Percentiles rank a stretch among this genome's conserved stretches.
These are phyloP conservation scores for Ramaria sp. DNA, from an alignment of 768 basidiomycete species.

Conservation along the genomic window DNA sequence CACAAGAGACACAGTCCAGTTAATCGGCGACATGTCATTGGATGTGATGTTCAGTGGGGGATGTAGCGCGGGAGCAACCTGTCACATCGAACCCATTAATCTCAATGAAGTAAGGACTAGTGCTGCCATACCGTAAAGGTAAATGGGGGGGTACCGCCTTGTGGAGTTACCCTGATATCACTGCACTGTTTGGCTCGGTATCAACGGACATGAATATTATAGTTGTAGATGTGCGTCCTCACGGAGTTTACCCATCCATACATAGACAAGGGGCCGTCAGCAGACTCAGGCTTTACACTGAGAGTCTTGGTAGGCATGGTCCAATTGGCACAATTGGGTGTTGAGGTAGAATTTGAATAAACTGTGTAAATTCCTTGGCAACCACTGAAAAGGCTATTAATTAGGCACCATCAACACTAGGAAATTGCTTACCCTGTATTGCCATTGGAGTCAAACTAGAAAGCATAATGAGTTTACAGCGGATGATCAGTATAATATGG, in stretches of 20 bases:
- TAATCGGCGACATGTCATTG: constrained; percentile 29
- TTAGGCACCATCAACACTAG: neutral
- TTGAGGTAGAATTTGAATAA: constrained; percentile 29
- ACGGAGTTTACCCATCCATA: constrained; percentile 40
- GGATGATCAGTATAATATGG: neutral
- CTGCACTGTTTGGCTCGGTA: constrained; percentile 33
- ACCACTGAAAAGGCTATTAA: constrained; percentile 25
- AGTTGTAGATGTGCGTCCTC: neutral
- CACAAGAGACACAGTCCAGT: constrained; percentile 45
- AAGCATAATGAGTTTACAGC: neutral
- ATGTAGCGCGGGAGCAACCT: constrained; percentile 52
- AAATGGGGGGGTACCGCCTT: neutral
- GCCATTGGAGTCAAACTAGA: constrained; percentile 46
- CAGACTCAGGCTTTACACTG: constrained; percentile 33
- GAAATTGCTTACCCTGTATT: constrained; percentile 25
- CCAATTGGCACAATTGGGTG: constrained; percentile 39
- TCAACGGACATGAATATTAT: neutral
- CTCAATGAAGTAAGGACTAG: neutral
- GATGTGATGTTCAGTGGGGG: constrained; percentile 50
- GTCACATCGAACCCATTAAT: neutral
- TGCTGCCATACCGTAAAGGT: neutral
- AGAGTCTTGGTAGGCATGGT: constrained; percentile 33
- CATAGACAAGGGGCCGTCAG: constrained; percentile 41
- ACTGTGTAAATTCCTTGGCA: constrained; percentile 51
- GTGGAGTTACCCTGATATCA: constrained; percentile 29